Base-by-base conservation (phyloP, 129 eudicot genomes). In the Solidago caesia region DNA sequence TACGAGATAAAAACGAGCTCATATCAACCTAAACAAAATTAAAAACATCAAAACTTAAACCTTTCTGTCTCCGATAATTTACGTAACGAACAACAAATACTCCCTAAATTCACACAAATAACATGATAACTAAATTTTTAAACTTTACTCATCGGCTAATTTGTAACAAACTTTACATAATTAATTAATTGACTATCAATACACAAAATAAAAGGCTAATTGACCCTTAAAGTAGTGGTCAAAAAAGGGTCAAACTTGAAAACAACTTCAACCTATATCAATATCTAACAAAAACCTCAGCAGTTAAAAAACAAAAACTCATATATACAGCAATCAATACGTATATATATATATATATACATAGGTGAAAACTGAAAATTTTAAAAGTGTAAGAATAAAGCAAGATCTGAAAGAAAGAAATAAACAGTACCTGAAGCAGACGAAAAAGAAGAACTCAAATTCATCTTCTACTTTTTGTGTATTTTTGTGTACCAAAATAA, bases 341-440 rank as follows among this genome's bases (percentile, higher is more conserved):
- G 55, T 69, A 45, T 27, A n/a, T 42, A 72, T 43, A 6, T 25
- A 52, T 52, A 3, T 55, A n/a, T 55, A 5, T 55, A 68, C 29
- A 58, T 26, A 63, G 33, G 75, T 25, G 75, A 69, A 77, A 78
- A 71, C 47, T 51, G 66, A 70, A 77, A 75, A 77, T 69, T 69
- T 69, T 49, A 48, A 59, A 71, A 61, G 1, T 65, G 77, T 63
- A 51, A 44, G 58, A 78, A 70, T 43, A 1, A 71, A 71, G 73
- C 73, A 55, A 79, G 78, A 79, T 79, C 82, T 44, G 60, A 46
- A 72, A 71, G 55, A 68, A 45, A 21, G 41, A 16, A 42, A 46
- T 6, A 46, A 46, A 9, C 7, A 77, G 26, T 55, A 79, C 78
- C 74, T 72, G 78, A 10, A 72, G 44, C 49, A 27, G 68, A 52